Conservation (phyloP, 192 early-diverging fungal species). For the Bifiguratus adelaidae region DNA sequence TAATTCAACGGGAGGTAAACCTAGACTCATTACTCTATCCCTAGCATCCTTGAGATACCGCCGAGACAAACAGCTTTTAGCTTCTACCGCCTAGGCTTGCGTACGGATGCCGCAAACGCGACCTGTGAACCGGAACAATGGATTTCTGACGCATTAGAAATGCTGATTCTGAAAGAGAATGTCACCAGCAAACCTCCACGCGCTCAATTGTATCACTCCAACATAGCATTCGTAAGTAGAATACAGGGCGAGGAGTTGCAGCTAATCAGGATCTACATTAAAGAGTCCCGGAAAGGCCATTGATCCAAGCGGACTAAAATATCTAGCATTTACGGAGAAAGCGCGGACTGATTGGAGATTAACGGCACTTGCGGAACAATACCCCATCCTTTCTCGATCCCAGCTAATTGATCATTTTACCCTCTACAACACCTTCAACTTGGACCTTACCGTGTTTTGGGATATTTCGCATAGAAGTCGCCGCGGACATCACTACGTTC, state of each 20-base stretch:
- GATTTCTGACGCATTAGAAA: slow-evolving; percentile 31
- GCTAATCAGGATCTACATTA: too few species aligned
- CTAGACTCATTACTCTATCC: too few species aligned
- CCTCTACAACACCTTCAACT: slow-evolving; percentile 75
- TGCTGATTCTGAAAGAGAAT: too few species aligned
- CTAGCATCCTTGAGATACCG: too few species aligned
- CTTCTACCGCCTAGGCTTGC: slow-evolving; percentile 31
- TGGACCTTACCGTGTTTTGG: slow-evolving; percentile 87
- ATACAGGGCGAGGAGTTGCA: too few species aligned
- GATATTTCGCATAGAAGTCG: slow-evolving; percentile 35
- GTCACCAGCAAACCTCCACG: too few species aligned
- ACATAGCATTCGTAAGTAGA: slow-evolving; percentile 34
- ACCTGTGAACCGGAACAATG: slow-evolving; percentile 41
- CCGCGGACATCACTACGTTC: slow-evolving; percentile 84
- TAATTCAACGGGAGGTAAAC: too few species aligned
- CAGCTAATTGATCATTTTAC: slow-evolving; percentile 62
- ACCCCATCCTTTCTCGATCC: slow-evolving; percentile 48
- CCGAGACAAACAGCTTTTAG: slow-evolving; percentile 44
- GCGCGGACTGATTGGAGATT: slow-evolving; percentile 67
- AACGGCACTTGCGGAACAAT: slow-evolving; percentile 46
- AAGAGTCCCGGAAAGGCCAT: too few species aligned
- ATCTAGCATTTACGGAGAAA: too few species aligned
- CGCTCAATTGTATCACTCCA: slow-evolving; percentile 28
- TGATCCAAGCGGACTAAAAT: too few species aligned
- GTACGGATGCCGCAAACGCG: background rate